A percentile compares a stretch with the other conserved stretches of the same genome.
Evolutionary conservation across 1,284 basidiomycete genomes (phyloP).

Genomic region (Leccinum subspadiceum): DNA sequence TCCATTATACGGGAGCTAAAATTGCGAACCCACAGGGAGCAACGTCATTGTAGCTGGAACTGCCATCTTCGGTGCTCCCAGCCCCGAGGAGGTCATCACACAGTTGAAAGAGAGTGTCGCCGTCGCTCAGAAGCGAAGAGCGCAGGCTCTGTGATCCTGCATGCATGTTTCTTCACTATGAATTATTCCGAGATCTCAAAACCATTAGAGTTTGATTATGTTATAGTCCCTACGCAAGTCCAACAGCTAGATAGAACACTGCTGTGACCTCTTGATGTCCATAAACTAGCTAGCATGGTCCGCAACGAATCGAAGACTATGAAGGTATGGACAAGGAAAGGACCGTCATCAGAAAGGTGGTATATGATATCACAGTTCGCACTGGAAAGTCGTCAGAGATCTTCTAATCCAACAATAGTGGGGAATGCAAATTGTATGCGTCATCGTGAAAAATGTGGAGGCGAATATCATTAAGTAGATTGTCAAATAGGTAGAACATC

Average conservation of each 20-base stretch:
- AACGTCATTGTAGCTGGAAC: constrained; percentile 99
- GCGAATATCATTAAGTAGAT: constrained; percentile 34
- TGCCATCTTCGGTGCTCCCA: constrained; percentile 84
- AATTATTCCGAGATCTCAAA: background rate
- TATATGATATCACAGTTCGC: constrained; percentile 31
- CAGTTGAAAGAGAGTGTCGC: constrained; percentile 73
- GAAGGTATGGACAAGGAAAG: constrained; percentile 25
- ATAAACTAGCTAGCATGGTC: constrained; percentile 18
- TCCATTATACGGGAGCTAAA: background rate
- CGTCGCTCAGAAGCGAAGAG: constrained; percentile 56
- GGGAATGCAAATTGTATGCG: constrained; percentile 26
- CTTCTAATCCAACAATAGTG: constrained; percentile 35
- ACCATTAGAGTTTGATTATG: constrained; percentile 29
- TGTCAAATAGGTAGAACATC: constrained; percentile 16
- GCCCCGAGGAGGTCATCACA: constrained; percentile 78
- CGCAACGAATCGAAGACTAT: constrained; percentile 14
- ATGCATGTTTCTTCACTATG: background rate
- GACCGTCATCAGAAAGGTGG: constrained; percentile 28
- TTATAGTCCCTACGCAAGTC: constrained; percentile 25
- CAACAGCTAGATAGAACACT: constrained; percentile 18
- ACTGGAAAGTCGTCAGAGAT: constrained; percentile 23
- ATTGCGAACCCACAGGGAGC: constrained; percentile 57
- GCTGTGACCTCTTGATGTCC: constrained; percentile 4
- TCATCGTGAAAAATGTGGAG: constrained; percentile 26
- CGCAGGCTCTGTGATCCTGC: constrained; percentile 11